These are phyloP conservation scores for Hypoxylon sp. DNA, from an alignment of 2,329 filamentous ascomycete species.

Conservation along the genomic window DNA sequence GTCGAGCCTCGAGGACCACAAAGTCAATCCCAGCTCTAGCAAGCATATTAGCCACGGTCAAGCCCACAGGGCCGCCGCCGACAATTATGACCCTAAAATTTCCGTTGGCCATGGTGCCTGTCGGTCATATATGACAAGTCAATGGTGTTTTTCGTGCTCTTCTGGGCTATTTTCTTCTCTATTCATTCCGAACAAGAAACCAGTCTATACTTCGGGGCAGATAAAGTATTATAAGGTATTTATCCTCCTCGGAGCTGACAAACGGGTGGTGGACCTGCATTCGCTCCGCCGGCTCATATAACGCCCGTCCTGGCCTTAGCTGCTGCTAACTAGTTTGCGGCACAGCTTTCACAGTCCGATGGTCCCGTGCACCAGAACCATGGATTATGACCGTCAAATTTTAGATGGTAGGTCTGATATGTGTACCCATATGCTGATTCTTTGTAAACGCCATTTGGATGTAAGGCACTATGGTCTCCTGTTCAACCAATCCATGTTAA, in stretches of 20 bases:
- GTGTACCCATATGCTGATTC: background rate
- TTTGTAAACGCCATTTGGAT: background rate
- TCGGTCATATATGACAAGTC: background rate
- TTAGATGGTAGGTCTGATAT: background rate
- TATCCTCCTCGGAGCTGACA: background rate
- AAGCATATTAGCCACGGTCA: slow-evolving; percentile 52
- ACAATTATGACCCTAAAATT: slow-evolving; percentile 50
- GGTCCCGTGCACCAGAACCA: background rate
- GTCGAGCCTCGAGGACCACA: slow-evolving; percentile 55
- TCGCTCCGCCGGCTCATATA: background rate
- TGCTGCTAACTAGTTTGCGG: background rate
- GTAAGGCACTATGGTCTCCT: background rate
- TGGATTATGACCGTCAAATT: background rate
- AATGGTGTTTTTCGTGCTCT: background rate
- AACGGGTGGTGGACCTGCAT: background rate
- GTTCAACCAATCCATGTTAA: background rate
- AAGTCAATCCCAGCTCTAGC: slow-evolving; percentile 56
- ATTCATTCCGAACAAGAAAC: background rate
- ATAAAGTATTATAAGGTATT: background rate
- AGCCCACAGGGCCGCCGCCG: slow-evolving; percentile 53
- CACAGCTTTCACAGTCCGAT: background rate
- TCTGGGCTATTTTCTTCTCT: background rate
- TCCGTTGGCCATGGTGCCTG: slow-evolving; percentile 16
- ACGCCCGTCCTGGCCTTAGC: background rate
- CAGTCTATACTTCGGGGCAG: background rate